Percentiles rank a stretch among this genome's conserved stretches.
phyloP scores from a whole-genome alignment of 2,329 filamentous ascomycete species.

The Coniochaeta sp. region DNA sequence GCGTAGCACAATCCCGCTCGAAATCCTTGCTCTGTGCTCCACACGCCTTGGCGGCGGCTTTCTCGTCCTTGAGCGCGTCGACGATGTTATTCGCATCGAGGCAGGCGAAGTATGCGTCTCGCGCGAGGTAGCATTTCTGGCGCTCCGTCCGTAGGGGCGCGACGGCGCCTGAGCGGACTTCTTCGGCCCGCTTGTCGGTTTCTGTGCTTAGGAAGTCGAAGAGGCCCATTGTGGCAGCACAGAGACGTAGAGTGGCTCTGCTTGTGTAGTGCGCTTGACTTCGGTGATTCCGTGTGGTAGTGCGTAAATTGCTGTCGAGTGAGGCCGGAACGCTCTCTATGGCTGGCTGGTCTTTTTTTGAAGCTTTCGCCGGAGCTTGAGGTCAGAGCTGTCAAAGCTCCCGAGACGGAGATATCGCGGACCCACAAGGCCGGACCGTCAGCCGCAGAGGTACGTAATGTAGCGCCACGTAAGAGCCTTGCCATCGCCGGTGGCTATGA shows the following conservation, averaged over 20 bases:
- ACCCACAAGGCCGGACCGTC: neutral
- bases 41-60: constrained; percentile 30
- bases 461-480: neutral
- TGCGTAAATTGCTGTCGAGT: no score
- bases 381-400: neutral
- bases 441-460: neutral
- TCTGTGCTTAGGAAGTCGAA: constrained; percentile 30
- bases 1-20: constrained; percentile 76
- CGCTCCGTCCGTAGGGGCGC: constrained; percentile 82
- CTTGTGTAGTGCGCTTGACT: no score
- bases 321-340: no score
- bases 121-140: constrained; percentile 78
- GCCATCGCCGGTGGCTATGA: neutral
- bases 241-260: no score
- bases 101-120: constrained; percentile 83
- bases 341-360: neutral
- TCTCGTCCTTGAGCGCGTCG: constrained; percentile 48
- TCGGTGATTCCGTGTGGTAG: no score
- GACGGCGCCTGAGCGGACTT: constrained; percentile 50
- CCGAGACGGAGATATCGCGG: neutral
- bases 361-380: neutral
- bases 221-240: constrained; percentile 34
- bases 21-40: constrained; percentile 46
- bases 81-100: constrained; percentile 76
- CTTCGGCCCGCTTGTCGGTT: constrained; percentile 40